A percentile compares a stretch with the other conserved stretches of the same genome.
Conservation (phyloP, 495 filamentous ascomycete genomes). For the Collariella sp. region DNA sequence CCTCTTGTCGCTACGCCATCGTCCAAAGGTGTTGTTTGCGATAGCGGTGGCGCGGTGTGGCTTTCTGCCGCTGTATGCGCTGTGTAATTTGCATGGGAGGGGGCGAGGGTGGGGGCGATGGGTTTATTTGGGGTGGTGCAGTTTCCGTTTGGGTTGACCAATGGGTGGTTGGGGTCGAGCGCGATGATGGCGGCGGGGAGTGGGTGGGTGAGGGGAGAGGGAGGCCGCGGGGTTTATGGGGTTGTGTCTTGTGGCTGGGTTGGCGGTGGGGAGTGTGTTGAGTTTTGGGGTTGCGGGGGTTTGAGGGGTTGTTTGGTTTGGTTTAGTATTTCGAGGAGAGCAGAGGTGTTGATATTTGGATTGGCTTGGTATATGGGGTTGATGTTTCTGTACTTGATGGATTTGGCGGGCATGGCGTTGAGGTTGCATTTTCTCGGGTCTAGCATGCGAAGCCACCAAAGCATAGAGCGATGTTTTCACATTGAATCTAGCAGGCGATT, state of each 20-base stretch:
- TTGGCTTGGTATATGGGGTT: neutral
- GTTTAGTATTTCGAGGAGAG: neutral
- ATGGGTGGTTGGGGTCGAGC: conserved; percentile 73
- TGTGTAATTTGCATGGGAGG: conserved; percentile 75
- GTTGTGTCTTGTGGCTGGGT: conserved; percentile 70
- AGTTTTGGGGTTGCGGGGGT: conserved; percentile 65
- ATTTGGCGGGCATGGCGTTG: too few relatives aligned
- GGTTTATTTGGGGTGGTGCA: conserved; percentile 79
- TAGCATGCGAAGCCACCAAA: neutral
- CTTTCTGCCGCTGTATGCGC: conserved; percentile 78
- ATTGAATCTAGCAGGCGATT: too few relatives aligned
- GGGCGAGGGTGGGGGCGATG: conserved; percentile 63
- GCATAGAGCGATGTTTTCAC: too few relatives aligned
- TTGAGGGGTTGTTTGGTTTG: conserved; percentile 12
- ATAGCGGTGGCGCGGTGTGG: conserved; percentile 51
- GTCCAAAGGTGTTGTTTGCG: conserved; percentile 55
- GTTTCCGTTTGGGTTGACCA: conserved; percentile 71
- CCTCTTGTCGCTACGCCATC: conserved; percentile 44
- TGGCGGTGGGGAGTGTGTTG: conserved; percentile 76
- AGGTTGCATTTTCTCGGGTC: neutral
- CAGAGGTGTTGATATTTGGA: neutral
- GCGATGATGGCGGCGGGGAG: conserved; percentile 83
- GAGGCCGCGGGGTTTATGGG: conserved; percentile 95
- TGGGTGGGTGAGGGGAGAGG: conserved; percentile 72
- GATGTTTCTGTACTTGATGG: neutral